Evolutionary conservation across 371 early-diverging fungal species (phyloP).

Genomic region (Phascolomyces articulosus): DNA sequence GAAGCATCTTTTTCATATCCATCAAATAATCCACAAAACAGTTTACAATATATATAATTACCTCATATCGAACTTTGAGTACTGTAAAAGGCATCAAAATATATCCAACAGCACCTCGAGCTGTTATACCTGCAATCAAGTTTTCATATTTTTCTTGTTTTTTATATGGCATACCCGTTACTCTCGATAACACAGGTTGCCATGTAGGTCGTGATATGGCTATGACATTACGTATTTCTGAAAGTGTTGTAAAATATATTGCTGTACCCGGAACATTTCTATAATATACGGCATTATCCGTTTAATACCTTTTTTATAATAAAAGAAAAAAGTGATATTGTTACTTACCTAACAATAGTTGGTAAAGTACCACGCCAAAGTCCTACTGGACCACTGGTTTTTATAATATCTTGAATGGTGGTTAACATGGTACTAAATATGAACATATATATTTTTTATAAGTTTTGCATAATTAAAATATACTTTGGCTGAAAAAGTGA

Average conservation of each 20-base stretch:
- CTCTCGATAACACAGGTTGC: slow-evolving; percentile 22
- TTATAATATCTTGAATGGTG: slow-evolving; percentile 60
- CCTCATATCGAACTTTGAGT: slow-evolving; percentile 93
- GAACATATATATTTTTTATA: not conserved
- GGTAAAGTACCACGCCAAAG: slow-evolving; percentile 94
- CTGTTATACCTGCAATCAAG: slow-evolving; percentile 76
- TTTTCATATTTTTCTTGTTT: slow-evolving; percentile 61
- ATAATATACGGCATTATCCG: not conserved
- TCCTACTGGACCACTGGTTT: slow-evolving; percentile 69
- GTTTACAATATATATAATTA: slow-evolving; percentile 22
- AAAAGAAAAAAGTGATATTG: not conserved
- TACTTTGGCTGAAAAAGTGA: not conserved
- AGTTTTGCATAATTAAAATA: slow-evolving; percentile 27
- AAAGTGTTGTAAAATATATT: slow-evolving; percentile 73
- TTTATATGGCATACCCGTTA: not conserved
- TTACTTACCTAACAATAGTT: slow-evolving; percentile 72
- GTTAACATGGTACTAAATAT: slow-evolving; percentile 55
- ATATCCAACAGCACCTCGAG: slow-evolving; percentile 87
- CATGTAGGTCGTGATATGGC: slow-evolving; percentile 37
- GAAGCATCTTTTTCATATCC: not conserved
- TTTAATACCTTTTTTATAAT: no score
- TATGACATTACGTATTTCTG: slow-evolving; percentile 52
- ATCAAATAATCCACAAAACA: not conserved
- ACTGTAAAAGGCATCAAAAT: slow-evolving; percentile 95
- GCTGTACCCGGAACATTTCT: slow-evolving; percentile 90